Percentiles rank a stretch among this genome's conserved stretches.
These are phyloP conservation scores for Fusarium redolens DNA, from an alignment of 2,329 filamentous ascomycete genomes.

Conservation along the genomic window DNA sequence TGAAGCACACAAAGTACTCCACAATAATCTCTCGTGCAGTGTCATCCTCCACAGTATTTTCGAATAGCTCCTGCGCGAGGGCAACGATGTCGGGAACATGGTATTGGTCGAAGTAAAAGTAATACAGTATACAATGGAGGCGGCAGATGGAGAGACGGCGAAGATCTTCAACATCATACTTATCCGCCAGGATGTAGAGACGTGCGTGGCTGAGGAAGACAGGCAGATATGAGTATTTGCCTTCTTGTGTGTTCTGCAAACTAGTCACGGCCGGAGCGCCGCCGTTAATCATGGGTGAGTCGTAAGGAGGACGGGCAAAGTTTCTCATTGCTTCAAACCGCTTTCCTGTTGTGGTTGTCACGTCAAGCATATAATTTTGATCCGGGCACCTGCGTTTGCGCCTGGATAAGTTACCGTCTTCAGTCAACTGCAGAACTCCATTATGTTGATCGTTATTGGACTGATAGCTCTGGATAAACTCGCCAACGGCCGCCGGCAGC, in stretches of 20 bases:
- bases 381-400: conserved; percentile 8
- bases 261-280: background rate
- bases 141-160: conserved; percentile 28
- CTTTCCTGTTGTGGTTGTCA: background rate
- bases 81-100: conserved; percentile 32
- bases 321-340: conserved; percentile 31
- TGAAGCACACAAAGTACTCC: conserved; percentile 36
- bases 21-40: conserved; percentile 33
- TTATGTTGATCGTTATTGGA: background rate
- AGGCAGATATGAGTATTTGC: conserved; percentile 10
- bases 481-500: conserved; percentile 15
- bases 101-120: conserved; percentile 23
- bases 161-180: conserved; percentile 37
- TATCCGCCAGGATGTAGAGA: conserved; percentile 44
- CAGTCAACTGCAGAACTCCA: background rate
- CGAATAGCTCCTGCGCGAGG: conserved; percentile 36
- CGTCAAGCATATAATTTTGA: background rate
- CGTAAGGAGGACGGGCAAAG: conserved; percentile 5
- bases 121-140: conserved; percentile 32
- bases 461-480: background rate
- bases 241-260: background rate
- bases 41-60: conserved; percentile 37
- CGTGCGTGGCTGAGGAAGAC: conserved; percentile 40
- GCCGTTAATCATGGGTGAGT: background rate
- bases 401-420: background rate